These are phyloP conservation scores for Cercospora beticola DNA, from an alignment of 2,329 filamentous ascomycete genomes.

Conservation along the genomic window DNA sequence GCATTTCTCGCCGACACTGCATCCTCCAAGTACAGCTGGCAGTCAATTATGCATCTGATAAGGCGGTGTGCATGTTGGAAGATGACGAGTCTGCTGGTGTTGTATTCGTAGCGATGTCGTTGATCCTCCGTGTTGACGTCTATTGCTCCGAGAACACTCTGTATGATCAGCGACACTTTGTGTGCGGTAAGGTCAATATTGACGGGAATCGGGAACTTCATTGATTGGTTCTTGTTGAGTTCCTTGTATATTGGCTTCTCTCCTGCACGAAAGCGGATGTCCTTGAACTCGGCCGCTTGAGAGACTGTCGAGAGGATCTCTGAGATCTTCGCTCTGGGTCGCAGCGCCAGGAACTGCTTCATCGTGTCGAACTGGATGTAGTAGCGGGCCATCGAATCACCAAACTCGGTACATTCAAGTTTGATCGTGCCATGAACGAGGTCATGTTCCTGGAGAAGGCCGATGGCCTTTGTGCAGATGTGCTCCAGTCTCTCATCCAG, in stretches of 20 bases:
- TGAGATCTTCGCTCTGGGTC: conserved; percentile 60
- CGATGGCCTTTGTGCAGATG: conserved; percentile 69
- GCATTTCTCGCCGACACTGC: conserved; percentile 66
- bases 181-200: conserved; percentile 65
- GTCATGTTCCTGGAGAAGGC: conserved; percentile 59
- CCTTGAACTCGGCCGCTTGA: conserved; percentile 69
- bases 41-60: conserved; percentile 74
- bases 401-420: conserved; percentile 68
- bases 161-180: conserved; percentile 76
- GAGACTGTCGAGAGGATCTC: conserved; percentile 67
- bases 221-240: conserved; percentile 66
- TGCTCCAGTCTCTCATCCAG: conserved; percentile 65
- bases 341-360: conserved; percentile 65
- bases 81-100: conserved; percentile 61
- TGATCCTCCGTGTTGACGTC: conserved; percentile 61
- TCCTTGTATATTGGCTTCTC: conserved; percentile 71
- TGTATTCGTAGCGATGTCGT: conserved; percentile 57
- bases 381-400: conserved; percentile 78
- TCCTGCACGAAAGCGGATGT: conserved; percentile 66
- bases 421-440: conserved; percentile 54
- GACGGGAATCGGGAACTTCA: conserved; percentile 70
- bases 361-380: conserved; percentile 80
- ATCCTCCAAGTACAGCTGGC: conserved; percentile 63
- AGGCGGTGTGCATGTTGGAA: conserved; percentile 69
- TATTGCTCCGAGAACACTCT: conserved; percentile 67